These are phyloP conservation scores for Xylariales sp. DNA, from an alignment of 2,329 filamentous ascomycete genomes.

Conservation along the genomic window DNA sequence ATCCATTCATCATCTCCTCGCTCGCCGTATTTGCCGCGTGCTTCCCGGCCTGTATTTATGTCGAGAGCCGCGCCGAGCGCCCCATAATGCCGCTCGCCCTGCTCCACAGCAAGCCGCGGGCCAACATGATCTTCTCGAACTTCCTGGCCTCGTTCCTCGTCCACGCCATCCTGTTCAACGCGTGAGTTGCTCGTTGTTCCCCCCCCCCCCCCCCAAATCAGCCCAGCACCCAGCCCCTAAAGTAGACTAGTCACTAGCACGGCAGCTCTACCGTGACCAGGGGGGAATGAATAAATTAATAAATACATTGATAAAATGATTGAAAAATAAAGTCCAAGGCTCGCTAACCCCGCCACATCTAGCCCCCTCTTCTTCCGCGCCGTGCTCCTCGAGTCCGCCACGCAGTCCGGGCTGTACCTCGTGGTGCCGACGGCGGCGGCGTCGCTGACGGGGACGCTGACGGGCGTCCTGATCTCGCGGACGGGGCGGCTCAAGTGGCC, in stretches of 20 bases:
- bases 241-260: no score
- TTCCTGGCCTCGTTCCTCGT: constrained; percentile 62
- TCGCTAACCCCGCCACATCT: constrained; percentile 10
- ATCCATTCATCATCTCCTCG: constrained; percentile 66
- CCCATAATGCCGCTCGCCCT: constrained; percentile 72
- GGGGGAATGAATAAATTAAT: no score
- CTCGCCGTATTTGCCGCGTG: constrained; percentile 60
- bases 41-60: constrained; percentile 64
- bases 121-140: constrained; percentile 69
- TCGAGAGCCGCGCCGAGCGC: constrained; percentile 61
- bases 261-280: no score
- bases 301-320: background rate
- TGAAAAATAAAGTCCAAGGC: background rate
- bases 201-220: no score
- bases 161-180: constrained; percentile 70
- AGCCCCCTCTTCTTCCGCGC: constrained; percentile 82
- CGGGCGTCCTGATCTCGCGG: constrained; percentile 71
- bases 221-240: no score
- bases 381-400: constrained; percentile 76
- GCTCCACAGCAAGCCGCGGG: constrained; percentile 62
- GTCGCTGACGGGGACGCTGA: constrained; percentile 65
- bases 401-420: constrained; percentile 77
- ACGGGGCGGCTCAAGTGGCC: constrained; percentile 71
- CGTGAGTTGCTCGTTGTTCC: constrained; percentile 52
- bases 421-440: constrained; percentile 70